Evolutionary conservation across 2,329 filamentous ascomycete genomes (phyloP).

Genomic region (Furcasterigmium furcatum): DNA sequence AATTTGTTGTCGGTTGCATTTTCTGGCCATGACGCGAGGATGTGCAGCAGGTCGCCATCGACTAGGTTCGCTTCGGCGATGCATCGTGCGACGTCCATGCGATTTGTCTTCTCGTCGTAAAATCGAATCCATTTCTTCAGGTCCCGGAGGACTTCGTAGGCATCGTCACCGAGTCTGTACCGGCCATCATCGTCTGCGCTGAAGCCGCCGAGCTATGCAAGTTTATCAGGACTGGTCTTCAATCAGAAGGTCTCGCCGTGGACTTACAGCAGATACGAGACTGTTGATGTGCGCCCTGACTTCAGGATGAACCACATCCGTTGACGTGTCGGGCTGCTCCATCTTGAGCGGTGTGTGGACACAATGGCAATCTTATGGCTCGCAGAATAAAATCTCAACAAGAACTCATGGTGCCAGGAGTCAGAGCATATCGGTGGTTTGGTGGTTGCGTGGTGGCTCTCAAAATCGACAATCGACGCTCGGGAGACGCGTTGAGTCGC

Average conservation of each 20-base stretch:
- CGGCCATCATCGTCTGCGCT: conserved; percentile 74
- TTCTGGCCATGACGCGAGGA: conserved; percentile 78
- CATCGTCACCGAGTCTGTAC: conserved; percentile 91
- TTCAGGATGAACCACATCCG: conserved; percentile 78
- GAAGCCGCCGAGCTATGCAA: conserved; percentile 73
- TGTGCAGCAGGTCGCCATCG: conserved; percentile 83
- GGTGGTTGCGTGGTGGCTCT: too few relatives aligned
- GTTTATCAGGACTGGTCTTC: conserved; percentile 9
- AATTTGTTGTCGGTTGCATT: conserved; percentile 69
- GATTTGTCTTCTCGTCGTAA: conserved; percentile 89
- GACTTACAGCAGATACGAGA: conserved; percentile 83
- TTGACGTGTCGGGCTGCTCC: conserved; percentile 49
- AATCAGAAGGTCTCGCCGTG: conserved; percentile 4
- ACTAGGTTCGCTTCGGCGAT: conserved; percentile 91
- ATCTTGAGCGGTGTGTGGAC: conserved; percentile 31
- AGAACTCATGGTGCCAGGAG: too few relatives aligned
- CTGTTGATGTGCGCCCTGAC: conserved; percentile 92
- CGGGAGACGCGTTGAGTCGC: conserved; percentile 10
- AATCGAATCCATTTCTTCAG: conserved; percentile 93
- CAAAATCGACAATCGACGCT: neutral
- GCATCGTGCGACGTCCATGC: conserved; percentile 92
- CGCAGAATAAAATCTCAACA: neutral
- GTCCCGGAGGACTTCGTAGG: conserved; percentile 86
- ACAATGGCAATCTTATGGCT: neutral
- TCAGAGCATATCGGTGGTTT: too few relatives aligned